Conservation (phyloP, 2,329 filamentous ascomycete species). For the Monascus ruber region DNA sequence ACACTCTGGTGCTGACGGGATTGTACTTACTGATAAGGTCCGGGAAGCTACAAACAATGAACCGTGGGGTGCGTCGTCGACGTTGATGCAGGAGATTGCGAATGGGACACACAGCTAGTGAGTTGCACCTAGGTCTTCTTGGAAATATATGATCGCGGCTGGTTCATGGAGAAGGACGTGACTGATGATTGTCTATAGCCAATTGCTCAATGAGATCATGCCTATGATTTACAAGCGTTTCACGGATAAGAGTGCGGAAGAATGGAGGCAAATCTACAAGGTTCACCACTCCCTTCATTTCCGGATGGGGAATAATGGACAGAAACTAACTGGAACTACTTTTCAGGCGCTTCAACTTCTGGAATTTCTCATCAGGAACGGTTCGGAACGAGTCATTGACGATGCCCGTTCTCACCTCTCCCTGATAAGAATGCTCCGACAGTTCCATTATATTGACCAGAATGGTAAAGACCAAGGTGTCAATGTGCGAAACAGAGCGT, state of each 20-base stretch:
- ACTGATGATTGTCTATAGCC: slow-evolving; percentile 42
- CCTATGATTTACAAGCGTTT: slow-evolving; percentile 99
- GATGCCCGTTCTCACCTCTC: slow-evolving; percentile 92
- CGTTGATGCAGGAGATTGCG: slow-evolving; percentile 93
- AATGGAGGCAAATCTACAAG: slow-evolving; percentile 99
- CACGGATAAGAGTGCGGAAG: slow-evolving; percentile 93
- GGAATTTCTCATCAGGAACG: slow-evolving; percentile 95
- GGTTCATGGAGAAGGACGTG: slow-evolving; percentile 5
- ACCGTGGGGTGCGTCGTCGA: slow-evolving; percentile 80
- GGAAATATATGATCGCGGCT: neutral
- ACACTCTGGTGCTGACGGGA: too few relatives aligned
- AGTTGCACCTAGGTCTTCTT: slow-evolving; percentile 22
- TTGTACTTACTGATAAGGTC: slow-evolving; percentile 44
- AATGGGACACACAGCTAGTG: slow-evolving; percentile 98
- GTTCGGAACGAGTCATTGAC: slow-evolving; percentile 92
- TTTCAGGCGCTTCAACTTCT: slow-evolving; percentile 68
- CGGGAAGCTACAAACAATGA: slow-evolving; percentile 98
- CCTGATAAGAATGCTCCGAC: slow-evolving; percentile 92
- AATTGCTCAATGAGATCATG: slow-evolving; percentile 98
- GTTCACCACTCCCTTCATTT: slow-evolving; percentile 29
- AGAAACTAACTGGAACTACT: too few relatives aligned
- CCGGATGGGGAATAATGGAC: too few relatives aligned
- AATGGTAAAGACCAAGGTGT: slow-evolving; percentile 98
- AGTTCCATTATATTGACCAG: slow-evolving; percentile 92
- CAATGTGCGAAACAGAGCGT: slow-evolving; percentile 92